A percentile compares a stretch with the other conserved stretches of the same genome.
phyloP scores from a whole-genome alignment of 352 stramenopile genomes.

The Phytophthora vignae region DNA sequence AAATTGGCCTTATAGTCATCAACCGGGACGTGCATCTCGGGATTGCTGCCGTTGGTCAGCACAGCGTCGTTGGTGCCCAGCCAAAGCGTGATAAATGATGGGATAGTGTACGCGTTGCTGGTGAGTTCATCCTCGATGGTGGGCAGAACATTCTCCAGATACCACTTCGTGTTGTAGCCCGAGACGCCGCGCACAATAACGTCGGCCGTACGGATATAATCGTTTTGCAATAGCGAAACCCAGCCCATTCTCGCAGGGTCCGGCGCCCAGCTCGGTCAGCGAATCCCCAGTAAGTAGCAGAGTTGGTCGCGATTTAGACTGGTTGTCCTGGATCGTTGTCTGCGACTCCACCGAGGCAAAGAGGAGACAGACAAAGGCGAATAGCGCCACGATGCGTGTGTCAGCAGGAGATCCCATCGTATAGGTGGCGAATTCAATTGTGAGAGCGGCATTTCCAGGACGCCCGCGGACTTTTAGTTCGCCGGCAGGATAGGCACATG shows the following conservation, averaged over 20 bases:
- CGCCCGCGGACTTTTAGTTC: too few species aligned
- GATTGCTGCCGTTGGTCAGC: conserved; percentile 31
- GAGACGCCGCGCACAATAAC: conserved; percentile 46
- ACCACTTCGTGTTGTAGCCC: conserved; percentile 56
- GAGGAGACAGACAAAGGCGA: neutral
- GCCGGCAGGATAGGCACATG: too few species aligned
- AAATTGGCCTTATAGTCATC: conserved; percentile 52
- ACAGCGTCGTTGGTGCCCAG: conserved; percentile 64
- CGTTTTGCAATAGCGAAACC: neutral
- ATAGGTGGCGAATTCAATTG: too few species aligned
- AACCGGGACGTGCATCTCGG: conserved; percentile 46
- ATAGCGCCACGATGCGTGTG: too few species aligned
- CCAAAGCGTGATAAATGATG: conserved; percentile 54
- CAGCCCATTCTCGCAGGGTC: neutral
- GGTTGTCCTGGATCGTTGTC: neutral
- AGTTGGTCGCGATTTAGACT: neutral
- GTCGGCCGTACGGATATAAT: neutral
- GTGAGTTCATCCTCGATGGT: conserved; percentile 41
- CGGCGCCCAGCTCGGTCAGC: neutral
- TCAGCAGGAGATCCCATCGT: too few species aligned
- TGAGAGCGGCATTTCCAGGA: too few species aligned
- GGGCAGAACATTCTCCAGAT: conserved; percentile 44
- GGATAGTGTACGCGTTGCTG: conserved; percentile 14
- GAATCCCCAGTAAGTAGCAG: neutral
- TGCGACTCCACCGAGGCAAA: neutral